Evolutionary conservation across 139 green algal genomes (phyloP), one percentile per base, ranked within the genome.

Genomic region (Edaphochlamys debaryana): DNA sequence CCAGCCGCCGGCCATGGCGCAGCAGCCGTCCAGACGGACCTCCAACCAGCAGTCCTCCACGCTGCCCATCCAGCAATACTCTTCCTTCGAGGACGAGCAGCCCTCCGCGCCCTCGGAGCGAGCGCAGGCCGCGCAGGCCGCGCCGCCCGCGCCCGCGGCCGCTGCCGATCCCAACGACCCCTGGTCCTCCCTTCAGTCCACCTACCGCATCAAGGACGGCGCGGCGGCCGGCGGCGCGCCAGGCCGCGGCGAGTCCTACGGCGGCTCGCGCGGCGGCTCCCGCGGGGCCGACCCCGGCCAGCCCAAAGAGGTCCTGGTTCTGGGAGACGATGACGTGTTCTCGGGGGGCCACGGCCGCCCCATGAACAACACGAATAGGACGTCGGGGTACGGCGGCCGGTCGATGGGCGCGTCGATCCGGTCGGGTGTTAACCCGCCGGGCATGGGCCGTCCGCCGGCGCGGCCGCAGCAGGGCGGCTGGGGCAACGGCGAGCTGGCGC

Each of bases 181-280:
- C 38, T 81, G 75, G 75, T 72, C 60, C 75, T 48, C n/a, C 75
- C 75, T 81, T 40, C 75, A 81, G 40, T 60, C 25, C 40, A 42
- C 40, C 38, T 81, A 81, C 60, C 75, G 75, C 41, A 81, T 81
- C 58, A 63, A 63, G 23, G 56, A n/a, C 7, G 19, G 6, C 19
- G 19, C 56, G 17, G 22, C 56, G 56, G 23, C 25, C 19, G 19
- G 19, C 3, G 73, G 41, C 29, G 41, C 56, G 37, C 27, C 38
- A 1, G 36, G 62, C 41, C 36, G 38, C 25, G 32, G 41, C 29
- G 42, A n/a, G 30, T 36, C 30, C 58, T 29, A n/a, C 30, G 60
- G 42, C 5, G 19, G 9, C 40, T 4, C 8, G 73, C 17, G 3
- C 34, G 52, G 20, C 34, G 34, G 32, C 4, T 19, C 40, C 36